Evolutionary conservation across 495 filamentous ascomycete species (phyloP), one percentile per base, ranked within the genome.

Genomic region (Penicillium odoratum): DNA sequence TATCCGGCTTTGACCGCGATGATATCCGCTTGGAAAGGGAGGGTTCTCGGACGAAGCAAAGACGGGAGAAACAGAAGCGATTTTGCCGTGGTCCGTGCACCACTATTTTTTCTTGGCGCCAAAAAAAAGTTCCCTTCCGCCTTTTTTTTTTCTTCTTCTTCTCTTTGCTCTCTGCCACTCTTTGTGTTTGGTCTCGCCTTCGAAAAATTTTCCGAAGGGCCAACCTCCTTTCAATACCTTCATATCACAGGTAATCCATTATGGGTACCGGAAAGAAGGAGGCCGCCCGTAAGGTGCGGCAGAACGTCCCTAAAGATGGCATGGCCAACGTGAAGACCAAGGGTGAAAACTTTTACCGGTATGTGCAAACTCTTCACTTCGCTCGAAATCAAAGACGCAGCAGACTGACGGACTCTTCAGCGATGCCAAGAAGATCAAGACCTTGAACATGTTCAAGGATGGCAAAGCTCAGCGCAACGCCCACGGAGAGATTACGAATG

Each of bases 181-280:
- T 65, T 66, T 56, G 62, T 68, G 57, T 65, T 61, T 61, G 65
- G 68, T 63, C 64, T 68, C 61, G 53, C 64, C 61, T 67, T 67
- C 54, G 58, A 65, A 63, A 40, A 56, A 63, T 58, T 69, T 68
- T 60, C 59, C 48, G 40, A 65, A 66, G 59, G 57, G 40, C 38
- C 57, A 53, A 56, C 43, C 18, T 25, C 28, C 8, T 26, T 45
- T 59, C 62, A 67, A 58, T 53, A 61, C 18, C 55, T 53, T 44
- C 62, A 57, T 34, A 40, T 18, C 48, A 59, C 34, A 64, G 61
- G 57, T 52, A 60, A 61, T 48, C 59, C 29, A 45, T 31, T 54
- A 98, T 98, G 94, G 95, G 95, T 77, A 92, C 89, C 48, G 88
- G 86, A 63, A 98, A 98, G 83, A 98, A 97, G 78, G 94, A 98